Conservation (phyloP, 495 filamentous ascomycete genomes). For the Penicillium alfredii region DNA sequence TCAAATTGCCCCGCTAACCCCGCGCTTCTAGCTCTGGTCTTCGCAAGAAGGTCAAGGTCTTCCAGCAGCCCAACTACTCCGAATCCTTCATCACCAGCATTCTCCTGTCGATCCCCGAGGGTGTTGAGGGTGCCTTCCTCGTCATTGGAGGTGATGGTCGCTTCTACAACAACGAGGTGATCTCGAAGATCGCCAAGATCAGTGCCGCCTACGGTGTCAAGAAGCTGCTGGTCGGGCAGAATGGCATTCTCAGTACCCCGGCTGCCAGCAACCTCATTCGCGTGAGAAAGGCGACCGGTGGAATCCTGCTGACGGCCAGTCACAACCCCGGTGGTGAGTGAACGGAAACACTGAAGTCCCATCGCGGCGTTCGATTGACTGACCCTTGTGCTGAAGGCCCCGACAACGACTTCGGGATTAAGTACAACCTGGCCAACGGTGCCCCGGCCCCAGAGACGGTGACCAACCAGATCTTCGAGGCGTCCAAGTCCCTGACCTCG, state of each 20-base stretch:
- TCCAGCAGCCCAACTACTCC: constrained; percentile 91
- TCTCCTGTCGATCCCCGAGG: constrained; percentile 93
- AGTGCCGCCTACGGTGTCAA: constrained; percentile 95
- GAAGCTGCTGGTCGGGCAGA: constrained; percentile 93
- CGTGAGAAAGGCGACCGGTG: constrained; percentile 87
- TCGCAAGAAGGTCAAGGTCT: constrained; percentile 97
- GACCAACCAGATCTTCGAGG: constrained; percentile 94
- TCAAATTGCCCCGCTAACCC: constrained; percentile 19
- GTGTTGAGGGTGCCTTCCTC: constrained; percentile 76
- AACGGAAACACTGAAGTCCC: background rate
- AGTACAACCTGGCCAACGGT: constrained; percentile 96
- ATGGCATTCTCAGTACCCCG: constrained; percentile 93
- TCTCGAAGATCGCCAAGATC: constrained; percentile 96
- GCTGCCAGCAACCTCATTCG: constrained; percentile 94
- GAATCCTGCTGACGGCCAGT: constrained; percentile 92
- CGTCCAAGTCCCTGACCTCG: constrained; percentile 77
- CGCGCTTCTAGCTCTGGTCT: constrained; percentile 71
- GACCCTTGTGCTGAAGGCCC: too few species aligned
- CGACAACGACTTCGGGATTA: constrained; percentile 94
- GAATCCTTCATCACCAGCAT: constrained; percentile 93
- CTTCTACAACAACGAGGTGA: constrained; percentile 93
- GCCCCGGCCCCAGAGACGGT: constrained; percentile 91
- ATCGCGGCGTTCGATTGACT: too few species aligned
- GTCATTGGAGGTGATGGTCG: constrained; percentile 98
- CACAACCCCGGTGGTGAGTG: constrained; percentile 94